A percentile compares a stretch with the other conserved stretches of the same genome.
phyloP scores from a whole-genome alignment of 2,329 filamentous ascomycete species.

The Sarocladium strictum region DNA sequence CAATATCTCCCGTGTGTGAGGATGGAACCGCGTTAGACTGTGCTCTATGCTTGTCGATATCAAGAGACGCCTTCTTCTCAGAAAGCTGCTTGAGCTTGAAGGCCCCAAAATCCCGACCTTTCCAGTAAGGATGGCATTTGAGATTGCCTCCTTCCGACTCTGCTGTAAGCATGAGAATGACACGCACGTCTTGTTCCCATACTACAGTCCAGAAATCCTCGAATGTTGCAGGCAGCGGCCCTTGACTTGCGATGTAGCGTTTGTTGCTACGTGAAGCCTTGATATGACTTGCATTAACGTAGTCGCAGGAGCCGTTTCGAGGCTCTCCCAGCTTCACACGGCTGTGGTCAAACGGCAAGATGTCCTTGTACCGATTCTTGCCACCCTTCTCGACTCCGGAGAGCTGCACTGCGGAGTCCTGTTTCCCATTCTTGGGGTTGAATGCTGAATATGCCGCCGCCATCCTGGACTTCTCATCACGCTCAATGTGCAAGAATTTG shows the following conservation, averaged over 20 bases:
- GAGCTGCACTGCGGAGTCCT: slow-evolving; percentile 54
- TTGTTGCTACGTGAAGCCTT: slow-evolving; percentile 78
- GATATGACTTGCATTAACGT: slow-evolving; percentile 90
- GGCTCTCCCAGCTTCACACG: slow-evolving; percentile 73
- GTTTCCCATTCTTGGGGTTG: slow-evolving; percentile 28
- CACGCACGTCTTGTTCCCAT: slow-evolving; percentile 93
- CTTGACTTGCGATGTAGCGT: slow-evolving; percentile 92
- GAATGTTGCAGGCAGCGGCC: slow-evolving; percentile 86
- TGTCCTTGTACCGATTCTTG: slow-evolving; percentile 98
- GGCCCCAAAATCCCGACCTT: slow-evolving; percentile 67
- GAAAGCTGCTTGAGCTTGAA: slow-evolving; percentile 71
- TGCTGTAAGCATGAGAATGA: slow-evolving; percentile 94
- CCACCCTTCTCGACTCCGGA: slow-evolving; percentile 90
- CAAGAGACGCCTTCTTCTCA: slow-evolving; percentile 75
- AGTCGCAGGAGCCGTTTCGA: slow-evolving; percentile 69
- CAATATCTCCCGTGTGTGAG: slow-evolving; percentile 27
- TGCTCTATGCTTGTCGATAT: slow-evolving; percentile 51
- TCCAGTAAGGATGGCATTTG: slow-evolving; percentile 96
- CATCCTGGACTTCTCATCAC: slow-evolving; percentile 87
- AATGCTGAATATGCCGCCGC: slow-evolving; percentile 61
- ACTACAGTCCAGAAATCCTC: slow-evolving; percentile 98
- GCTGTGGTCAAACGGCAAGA: slow-evolving; percentile 91
- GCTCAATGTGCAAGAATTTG: slow-evolving; percentile 78
- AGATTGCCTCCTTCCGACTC: slow-evolving; percentile 89
- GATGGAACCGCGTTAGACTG: slow-evolving; percentile 25